Base-by-base conservation (phyloP, 2,329 filamentous ascomycete genomes). In the Colletotrichum karsti region DNA sequence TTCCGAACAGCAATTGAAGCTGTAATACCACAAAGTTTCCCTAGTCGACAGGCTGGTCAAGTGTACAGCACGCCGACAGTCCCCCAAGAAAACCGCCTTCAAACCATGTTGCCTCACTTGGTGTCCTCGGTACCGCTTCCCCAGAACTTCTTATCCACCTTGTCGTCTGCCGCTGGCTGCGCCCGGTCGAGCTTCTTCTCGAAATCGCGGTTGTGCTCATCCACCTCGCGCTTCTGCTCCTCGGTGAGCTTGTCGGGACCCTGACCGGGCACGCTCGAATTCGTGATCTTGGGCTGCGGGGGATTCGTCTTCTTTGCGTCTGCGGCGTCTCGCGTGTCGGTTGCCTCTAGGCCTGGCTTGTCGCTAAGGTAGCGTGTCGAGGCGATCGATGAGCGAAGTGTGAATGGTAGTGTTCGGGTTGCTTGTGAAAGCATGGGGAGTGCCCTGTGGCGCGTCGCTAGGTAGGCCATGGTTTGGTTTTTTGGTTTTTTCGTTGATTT, bases 191-290 rank as follows among this genome's bases (percentile, higher is more conserved):
- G 84, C 69, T 83, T 84, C 72, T 82, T 74, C 53, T 85, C 85
- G 74, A 90, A 90, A 1, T 90, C 86, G 70, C 69, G 70, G 67
- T 91, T 91, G 73, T 91, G 88, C 76, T 82, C 74, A 58, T 88
- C 83, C 15, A 90, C 88, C 77, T 90, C 87, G 46, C 78, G 79
- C 75, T 85, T 81, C 77, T 89, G 85, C 74, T 86, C 85, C 64
- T 84, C 77, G 22, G 78, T 84, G 68, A 88, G 72, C 7, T 77
- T 73, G 57, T 77, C 71, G 4, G 46, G 24, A 3, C 70, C 70
- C 41, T 75, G 73, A 3, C 79, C 81, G 0, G 81, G 79, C 9
- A 85, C 77, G 69, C 80, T 80, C 64, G 82, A 79, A 72, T 86
- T 87, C 63, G 78, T 75, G 69, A 89, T 84, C 78, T 87, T 88